Base-by-base conservation (phyloP, 345 rosid genomes). In the Camelina laxa region DNA sequence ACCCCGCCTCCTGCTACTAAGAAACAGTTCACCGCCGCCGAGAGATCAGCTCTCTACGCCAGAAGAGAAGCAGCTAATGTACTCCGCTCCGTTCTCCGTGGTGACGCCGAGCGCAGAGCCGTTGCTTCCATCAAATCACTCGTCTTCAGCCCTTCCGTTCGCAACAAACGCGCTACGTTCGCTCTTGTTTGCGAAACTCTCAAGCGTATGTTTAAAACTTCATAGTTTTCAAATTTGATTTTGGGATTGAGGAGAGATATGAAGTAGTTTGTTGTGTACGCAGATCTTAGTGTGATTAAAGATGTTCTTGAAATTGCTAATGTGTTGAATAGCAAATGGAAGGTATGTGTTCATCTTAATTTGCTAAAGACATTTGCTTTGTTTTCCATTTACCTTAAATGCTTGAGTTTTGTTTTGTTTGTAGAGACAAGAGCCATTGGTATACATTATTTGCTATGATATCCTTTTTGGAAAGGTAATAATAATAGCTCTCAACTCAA, bases 181-280 rank as follows among this genome's bases (percentile, higher is more conserved):
- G 97, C 98, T 81, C 86, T 94, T 42, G 98, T 94, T 65, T 94
- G 96, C 80, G 88, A 94, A 72, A 94, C 98, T n/a, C 89, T 94
- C 19, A 91, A 91, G 78, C 77, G 97, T 94, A 80, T 15, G 42
- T 5, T 27, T 8, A 75, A 74, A 74, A 20, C 4, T 33, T 41
- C 45, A 41, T 41, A 13, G 19, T 42, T 54, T 3, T 8, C 6
- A 22, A 5, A 42, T 13, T 42, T n/a, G 65, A 33, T 22, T 36
- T 21, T 33, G 49, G 51, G 68, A 27, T 69, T 21, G 10, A 50
- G 6, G 15, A 38, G 15, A 38, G 3, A 20, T 53, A 1, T 56
- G 68, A 47, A 61, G n/a, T 17, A 16, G 1, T 24, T 64, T 59
- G 7, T 41, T 71, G 6, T 64, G 9, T 66, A 31, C 75, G 75